Evolutionary conservation across 2,329 filamentous ascomycete species (phyloP), one percentile per base, ranked within the genome.

Genomic region (Ophiostoma perfectum): DNA sequence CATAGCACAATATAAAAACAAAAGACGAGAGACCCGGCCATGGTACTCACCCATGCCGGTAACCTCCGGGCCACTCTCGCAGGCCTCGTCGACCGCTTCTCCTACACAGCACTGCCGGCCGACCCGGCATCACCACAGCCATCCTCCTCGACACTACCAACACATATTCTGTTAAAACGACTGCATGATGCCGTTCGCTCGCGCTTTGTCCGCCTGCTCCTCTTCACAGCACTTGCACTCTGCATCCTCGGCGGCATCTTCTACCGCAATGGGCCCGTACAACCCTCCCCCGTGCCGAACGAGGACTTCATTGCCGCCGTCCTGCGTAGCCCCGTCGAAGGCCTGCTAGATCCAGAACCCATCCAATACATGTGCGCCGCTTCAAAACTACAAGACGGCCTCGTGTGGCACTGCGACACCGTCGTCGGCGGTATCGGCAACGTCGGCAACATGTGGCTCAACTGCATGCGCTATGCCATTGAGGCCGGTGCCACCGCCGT

Each of bases 341-440:
- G 72, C 11, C 39, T 72, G 36, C 55, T 72, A 11, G 71, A 73
- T 47, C 65, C 67, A n/a, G 68, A 27, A 3, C 72, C 72, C n/a
- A 71, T 73, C 52, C 70, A 65, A 27, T 16, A 66, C 4, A 70
- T 67, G 65, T 80, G 76, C 73, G 72, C 74, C n/a, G 72, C 67
- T 6, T 76, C 71, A 8, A 70, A 67, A 39, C 78, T 76, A 75
- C 74, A 73, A 2, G 73, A 74, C 4, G 76, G 77, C 9, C 72
- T 80, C 18, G 74, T 78, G 18, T 77, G 79, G 72, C 75, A 76
- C 45, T 76, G 79, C 60, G 75, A 74, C 5, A 72, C 76, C 36
- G 74, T 77, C 14, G 74, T 76, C 11, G 79, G 78, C 12, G 78
- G 77, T 2, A 75, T 80, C n/a, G 78, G 75, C 7, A 77, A 78